These are phyloP conservation scores for Peribolospora baueri DNA, from an alignment of 768 basidiomycete species.

Conservation along the genomic window DNA sequence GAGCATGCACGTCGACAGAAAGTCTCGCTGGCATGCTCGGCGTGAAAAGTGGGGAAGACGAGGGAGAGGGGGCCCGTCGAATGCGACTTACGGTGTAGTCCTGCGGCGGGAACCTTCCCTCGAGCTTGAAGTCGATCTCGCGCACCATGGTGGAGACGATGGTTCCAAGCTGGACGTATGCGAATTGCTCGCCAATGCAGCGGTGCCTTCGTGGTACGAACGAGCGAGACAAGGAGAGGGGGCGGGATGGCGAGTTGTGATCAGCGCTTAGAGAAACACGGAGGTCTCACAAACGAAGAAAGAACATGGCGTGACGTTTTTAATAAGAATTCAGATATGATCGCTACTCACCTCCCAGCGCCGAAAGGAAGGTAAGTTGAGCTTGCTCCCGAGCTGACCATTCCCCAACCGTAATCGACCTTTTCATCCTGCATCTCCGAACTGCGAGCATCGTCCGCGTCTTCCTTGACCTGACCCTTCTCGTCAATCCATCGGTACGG, in stretches of 20 bases:
- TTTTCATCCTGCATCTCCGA: slow-evolving; percentile 29
- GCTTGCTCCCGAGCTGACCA: slow-evolving; percentile 31
- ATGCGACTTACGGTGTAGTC: slow-evolving; percentile 59
- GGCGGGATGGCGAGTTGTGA: background rate
- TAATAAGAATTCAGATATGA: slow-evolving; percentile 1
- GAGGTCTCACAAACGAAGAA: background rate
- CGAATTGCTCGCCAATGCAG: slow-evolving; percentile 89
- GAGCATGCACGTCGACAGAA: background rate
- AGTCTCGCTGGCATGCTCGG: background rate
- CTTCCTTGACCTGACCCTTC: slow-evolving; percentile 53
- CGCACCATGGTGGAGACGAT: slow-evolving; percentile 58
- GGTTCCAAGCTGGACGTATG: slow-evolving; percentile 74
- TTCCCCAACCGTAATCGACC: slow-evolving; percentile 87
- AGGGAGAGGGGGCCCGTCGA: background rate
- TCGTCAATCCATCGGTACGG: slow-evolving; percentile 66
- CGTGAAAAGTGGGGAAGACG: background rate
- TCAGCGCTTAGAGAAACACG: background rate
- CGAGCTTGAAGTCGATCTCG: slow-evolving; percentile 45
- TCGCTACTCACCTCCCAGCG: slow-evolving; percentile 31
- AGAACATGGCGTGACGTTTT: background rate
- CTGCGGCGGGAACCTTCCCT: slow-evolving; percentile 40
- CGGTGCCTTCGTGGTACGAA: slow-evolving; percentile 33
- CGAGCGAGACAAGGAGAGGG: background rate
- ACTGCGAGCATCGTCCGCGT: slow-evolving; percentile 17
- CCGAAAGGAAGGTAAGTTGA: slow-evolving; percentile 56